phyloP scores from a whole-genome alignment of 2,329 filamentous ascomycete genomes.

The Sporothrix humicola region DNA sequence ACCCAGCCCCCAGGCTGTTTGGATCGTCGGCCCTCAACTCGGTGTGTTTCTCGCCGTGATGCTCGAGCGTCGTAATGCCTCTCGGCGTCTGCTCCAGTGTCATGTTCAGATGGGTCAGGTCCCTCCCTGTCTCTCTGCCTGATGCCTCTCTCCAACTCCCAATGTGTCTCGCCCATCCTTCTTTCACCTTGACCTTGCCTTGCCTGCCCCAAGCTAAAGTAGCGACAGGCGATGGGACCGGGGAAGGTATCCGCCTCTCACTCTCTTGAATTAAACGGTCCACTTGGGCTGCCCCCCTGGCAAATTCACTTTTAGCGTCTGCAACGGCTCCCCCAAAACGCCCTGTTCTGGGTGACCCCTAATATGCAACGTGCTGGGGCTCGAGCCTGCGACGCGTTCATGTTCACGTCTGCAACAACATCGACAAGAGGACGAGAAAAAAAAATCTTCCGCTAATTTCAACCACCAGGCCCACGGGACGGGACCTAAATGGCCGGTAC shows the following conservation, averaged over 20 bases:
- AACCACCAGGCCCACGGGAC: constrained; percentile 17
- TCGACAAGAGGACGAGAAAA: not conserved
- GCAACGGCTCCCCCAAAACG: not conserved
- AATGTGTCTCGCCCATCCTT: not conserved
- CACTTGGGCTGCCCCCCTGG: constrained; percentile 8
- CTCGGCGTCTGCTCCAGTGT: not conserved
- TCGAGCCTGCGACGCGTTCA: constrained; percentile 15
- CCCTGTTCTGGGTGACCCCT: not conserved
- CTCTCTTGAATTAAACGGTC: constrained; percentile 17
- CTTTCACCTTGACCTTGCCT: not conserved
- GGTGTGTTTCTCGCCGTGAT: not conserved
- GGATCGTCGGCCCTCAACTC: not conserved
- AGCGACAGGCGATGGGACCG: constrained; percentile 9
- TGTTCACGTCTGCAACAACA: not conserved
- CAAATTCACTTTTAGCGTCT: not conserved
- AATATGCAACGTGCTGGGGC: constrained; percentile 5
- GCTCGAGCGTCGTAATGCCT: not conserved
- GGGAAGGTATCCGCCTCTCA: constrained; percentile 22
- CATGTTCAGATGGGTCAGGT: not conserved
- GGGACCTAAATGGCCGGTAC: not conserved
- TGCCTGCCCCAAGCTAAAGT: not conserved
- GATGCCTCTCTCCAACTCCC: not conserved
- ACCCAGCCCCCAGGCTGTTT: constrained; percentile 11
- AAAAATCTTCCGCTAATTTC: not conserved
- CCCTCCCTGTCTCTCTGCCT: not conserved